Evolutionary conservation across 2,329 filamentous ascomycete species (phyloP).

Genomic region (Colletotrichum sojae): DNA sequence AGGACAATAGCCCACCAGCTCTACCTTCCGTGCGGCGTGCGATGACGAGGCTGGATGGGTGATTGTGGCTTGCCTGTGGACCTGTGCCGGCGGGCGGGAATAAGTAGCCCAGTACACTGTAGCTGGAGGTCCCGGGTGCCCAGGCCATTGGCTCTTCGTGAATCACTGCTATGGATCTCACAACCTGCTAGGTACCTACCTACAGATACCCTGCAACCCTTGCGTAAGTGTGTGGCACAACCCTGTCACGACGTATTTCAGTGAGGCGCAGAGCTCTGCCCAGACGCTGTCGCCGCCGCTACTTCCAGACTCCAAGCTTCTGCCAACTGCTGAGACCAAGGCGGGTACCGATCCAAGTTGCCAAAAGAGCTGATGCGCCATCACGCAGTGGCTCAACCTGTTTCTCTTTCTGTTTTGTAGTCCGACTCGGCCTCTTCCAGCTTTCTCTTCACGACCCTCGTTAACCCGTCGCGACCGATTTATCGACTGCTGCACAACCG

Average conservation of each 20-base stretch:
- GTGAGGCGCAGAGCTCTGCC: conserved; percentile 41
- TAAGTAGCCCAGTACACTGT: too few species aligned
- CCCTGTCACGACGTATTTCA: conserved; percentile 38
- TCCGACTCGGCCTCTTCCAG: background rate
- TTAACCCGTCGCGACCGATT: background rate
- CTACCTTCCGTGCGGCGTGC: conserved; percentile 19
- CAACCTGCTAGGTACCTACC: too few species aligned
- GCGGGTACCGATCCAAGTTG: conserved; percentile 37
- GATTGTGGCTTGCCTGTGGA: conserved; percentile 22
- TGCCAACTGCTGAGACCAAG: conserved; percentile 25
- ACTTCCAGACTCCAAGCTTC: conserved; percentile 35
- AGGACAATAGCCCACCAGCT: background rate
- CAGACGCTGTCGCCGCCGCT: conserved; percentile 37
- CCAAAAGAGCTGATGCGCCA: conserved; percentile 34
- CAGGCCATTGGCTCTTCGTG: too few species aligned
- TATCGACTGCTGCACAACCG: background rate
- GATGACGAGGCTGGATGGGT: conserved; percentile 38
- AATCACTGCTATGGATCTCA: too few species aligned
- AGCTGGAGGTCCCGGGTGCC: too few species aligned
- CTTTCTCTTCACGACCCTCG: background rate
- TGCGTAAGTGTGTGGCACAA: conserved; percentile 5
- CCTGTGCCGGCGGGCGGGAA: too few species aligned
- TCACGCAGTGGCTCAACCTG: conserved; percentile 25
- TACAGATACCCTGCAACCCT: background rate
- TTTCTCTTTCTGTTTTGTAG: conserved; percentile 27